Evolutionary conservation across 2,329 filamentous ascomycete species (phyloP).

Genomic region (Coniosporium tulheliwenetii): DNA sequence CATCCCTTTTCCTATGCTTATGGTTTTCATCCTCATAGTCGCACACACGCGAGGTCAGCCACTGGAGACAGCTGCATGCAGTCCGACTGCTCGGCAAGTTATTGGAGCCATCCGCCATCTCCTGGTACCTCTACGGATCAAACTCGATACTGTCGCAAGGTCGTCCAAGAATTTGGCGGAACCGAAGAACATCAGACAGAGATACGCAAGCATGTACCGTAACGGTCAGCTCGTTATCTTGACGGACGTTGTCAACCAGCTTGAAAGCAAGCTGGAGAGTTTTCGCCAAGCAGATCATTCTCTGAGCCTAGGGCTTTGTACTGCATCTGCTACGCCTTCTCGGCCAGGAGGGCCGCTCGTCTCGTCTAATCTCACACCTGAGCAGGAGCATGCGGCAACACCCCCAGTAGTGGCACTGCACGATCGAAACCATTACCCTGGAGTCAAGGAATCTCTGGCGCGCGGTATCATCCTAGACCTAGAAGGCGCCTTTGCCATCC

Average conservation of each 20-base stretch:
- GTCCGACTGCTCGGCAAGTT: conserved; percentile 10
- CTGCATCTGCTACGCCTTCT: too few relatives aligned
- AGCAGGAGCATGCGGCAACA: too few relatives aligned
- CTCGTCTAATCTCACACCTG: too few relatives aligned
- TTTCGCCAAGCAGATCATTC: too few relatives aligned
- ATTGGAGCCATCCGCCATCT: conserved; percentile 17
- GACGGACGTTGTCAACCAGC: conserved; percentile 9
- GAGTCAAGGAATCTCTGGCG: too few relatives aligned
- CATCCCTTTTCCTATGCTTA: not conserved
- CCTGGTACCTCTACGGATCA: conserved; percentile 16
- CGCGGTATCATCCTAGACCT: too few relatives aligned
- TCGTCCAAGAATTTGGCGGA: not conserved
- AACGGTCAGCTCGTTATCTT: conserved; percentile 21
- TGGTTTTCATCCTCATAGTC: conserved; percentile 9
- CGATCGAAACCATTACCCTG: too few relatives aligned
- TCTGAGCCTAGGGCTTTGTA: too few relatives aligned
- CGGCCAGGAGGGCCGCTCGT: too few relatives aligned
- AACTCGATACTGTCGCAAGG: conserved; percentile 11
- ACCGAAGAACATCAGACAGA: conserved; percentile 22
- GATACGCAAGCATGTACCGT: conserved; percentile 25
- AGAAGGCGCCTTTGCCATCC: too few relatives aligned
- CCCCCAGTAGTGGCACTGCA: too few relatives aligned
- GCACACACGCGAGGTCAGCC: conserved; percentile 8
- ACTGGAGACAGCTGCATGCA: conserved; percentile 10
- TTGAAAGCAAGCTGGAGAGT: conserved; percentile 4